phyloP scores from a whole-genome alignment of 345 rosid genomes.

The Hibiscus mutabilis region DNA sequence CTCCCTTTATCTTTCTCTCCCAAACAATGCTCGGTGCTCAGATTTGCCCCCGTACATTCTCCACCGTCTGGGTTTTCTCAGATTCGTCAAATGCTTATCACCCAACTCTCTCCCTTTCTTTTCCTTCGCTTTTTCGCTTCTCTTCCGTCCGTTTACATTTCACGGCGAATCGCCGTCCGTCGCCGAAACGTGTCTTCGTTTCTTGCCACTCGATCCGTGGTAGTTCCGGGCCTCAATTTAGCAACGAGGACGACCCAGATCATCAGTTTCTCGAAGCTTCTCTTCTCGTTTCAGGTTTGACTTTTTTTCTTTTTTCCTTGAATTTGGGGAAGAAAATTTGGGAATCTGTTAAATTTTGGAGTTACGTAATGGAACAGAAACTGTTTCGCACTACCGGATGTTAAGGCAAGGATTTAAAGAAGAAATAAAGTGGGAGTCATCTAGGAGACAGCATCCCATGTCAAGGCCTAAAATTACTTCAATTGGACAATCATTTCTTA shows the following conservation, averaged over 20 bases:
- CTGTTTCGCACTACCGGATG: constrained; percentile 43
- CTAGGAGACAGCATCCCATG: constrained; percentile 19
- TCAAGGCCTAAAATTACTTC: constrained; percentile 32
- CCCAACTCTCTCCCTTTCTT: constrained; percentile 9
- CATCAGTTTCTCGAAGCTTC: constrained; percentile 63
- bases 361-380: constrained; percentile 32
- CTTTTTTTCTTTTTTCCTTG: not conserved
- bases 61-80: constrained; percentile 14
- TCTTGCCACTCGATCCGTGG: constrained; percentile 42
- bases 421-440: constrained; percentile 26
- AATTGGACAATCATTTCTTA: constrained; percentile 46
- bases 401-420: constrained; percentile 37
- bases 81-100: constrained; percentile 17
- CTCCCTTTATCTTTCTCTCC: not conserved
- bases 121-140: not conserved
- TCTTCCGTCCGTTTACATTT: constrained; percentile 27
- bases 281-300: constrained; percentile 67
- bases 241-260: constrained; percentile 26
- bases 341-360: not conserved
- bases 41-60: constrained; percentile 22
- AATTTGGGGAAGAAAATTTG: not conserved
- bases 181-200: constrained; percentile 19
- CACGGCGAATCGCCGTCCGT: constrained; percentile 17
- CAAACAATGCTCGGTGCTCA: constrained; percentile 38
- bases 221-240: constrained; percentile 41